Base-by-base conservation (phyloP, 495 filamentous ascomycete genomes). In the Aspergillus heteromorphus region DNA sequence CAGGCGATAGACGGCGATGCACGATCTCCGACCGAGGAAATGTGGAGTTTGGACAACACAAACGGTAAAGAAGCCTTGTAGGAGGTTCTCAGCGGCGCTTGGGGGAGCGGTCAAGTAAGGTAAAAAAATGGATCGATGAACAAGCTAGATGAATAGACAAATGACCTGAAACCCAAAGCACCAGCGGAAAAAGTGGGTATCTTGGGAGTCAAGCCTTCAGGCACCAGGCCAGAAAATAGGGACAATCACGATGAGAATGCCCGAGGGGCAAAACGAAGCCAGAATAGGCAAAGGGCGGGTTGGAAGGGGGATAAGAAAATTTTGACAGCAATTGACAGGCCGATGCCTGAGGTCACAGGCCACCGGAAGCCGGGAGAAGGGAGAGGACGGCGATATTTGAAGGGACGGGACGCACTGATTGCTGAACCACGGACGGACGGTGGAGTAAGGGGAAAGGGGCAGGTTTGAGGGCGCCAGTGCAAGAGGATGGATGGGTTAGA, bases 141-240 rank as follows among this genome's bases (percentile, higher is more conserved):
- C n/a, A n/a, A 13, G 13, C 2, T 14, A 27, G 23, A 11, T 36
- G 9, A 36, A 36, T 4, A 23, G 36, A 23, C 14, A 38, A 53
- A 43, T 48, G 21, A 25, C 10, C 31, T 23, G 6, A 42, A 30
- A 50, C 17, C 31, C 4, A 48, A 49, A 42, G 29, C 41, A 49
- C 30, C 17, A 18, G 17, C 13, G 6, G 38, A 6, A 50, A 36
- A 47, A 20, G 19, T 13, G 14, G 45, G 21, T 29, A 20, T 10
- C 11, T 45, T 16, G 40, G 40, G 19, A 43, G 49, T 40, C 18
- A 45, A 31, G 31, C 29, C 13, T 48, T 52, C 38, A 45, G 53
- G 53, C 53, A 55, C 53, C 53, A 45, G 53, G 53, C 47, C 55
- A 50, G 53, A 45, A 50, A 53, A 50, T 16, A 20, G 29, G 31